Conservation (phyloP, 768 basidiomycete species). For the Termitomyces bulborhizus region DNA sequence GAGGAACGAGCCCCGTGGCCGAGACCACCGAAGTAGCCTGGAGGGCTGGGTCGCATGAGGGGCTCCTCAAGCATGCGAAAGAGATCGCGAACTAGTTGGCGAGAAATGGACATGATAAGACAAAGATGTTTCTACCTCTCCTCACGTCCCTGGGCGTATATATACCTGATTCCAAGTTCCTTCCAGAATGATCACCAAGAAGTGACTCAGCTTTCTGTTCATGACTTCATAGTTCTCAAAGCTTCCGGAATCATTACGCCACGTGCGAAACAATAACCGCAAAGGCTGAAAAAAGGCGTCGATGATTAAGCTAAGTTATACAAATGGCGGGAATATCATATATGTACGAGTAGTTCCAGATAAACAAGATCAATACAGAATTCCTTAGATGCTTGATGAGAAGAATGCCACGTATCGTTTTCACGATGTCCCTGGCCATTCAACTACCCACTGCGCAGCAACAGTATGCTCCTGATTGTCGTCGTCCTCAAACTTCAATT, state of each 20-base stretch:
- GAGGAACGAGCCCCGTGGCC: constrained; percentile 12
- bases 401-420: constrained; percentile 3
- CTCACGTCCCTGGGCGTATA: neutral
- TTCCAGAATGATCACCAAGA: constrained; percentile 9
- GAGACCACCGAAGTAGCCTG: neutral
- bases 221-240: neutral
- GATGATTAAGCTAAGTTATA: constrained; percentile 10
- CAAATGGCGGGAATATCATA: constrained; percentile 1
- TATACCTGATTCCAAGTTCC: constrained; percentile 4
- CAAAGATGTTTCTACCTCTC: neutral
- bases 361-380: constrained; percentile 12
- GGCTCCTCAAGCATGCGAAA: constrained; percentile 64
- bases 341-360: constrained; percentile 11
- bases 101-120: constrained; percentile 55
- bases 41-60: constrained; percentile 21
- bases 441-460: constrained; percentile 75
- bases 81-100: constrained; percentile 60
- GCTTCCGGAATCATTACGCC: neutral
- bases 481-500: constrained; percentile 85
- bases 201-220: neutral
- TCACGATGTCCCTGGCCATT: constrained; percentile 51
- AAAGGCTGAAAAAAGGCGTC: neutral
- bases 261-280: neutral
- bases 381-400: constrained; percentile 12
- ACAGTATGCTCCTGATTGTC: constrained; percentile 79